Evolutionary conservation across 805 yeast species (phyloP), one percentile per base, ranked within the genome.

Genomic region (Candida nanaspora): DNA sequence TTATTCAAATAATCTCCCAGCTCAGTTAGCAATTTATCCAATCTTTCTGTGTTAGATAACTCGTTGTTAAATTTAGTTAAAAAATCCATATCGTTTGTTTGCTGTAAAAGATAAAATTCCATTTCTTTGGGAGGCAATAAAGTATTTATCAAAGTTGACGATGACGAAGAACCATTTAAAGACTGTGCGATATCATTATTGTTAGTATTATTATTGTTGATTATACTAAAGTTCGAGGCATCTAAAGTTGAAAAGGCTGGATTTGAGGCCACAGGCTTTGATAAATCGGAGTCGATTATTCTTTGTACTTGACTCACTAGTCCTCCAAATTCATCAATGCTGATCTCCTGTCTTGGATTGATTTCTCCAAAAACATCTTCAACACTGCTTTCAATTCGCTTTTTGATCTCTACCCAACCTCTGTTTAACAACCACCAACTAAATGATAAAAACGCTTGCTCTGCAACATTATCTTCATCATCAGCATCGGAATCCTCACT

Each of bases 341-440:
- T 62, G 38, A 91, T 59, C 52, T 81, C 89, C 16, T 84, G 76
- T 47, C 88, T 72, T 27, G 95, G 94, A 46, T 78, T 80, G 23
- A 85, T 64, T 10, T 68, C 70, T 10, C 66, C 72, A 56, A 87
- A 86, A 20, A 78, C 79, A 26, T 67, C 68, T 25, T 66, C 68
- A 3, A 91, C 89, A 4, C 74, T 64, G 1, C 59, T 55, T 51
- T 78, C 76, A 23, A 86, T 75, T 18, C 70, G 61, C 23, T 68
- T 62, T 19, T 76, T 69, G 28, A 86, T 63, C 27, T 69, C 64
- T 19, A 69, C 51, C 88, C 93, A 87, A 0, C 98, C 98, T 47
- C 80, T 76, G 59, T 91, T 88, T 38, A 91, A 67, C 35, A 91
- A 61, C 96, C 96, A 91, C 96, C 97, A 91, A 45, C 89, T 82